Conservation (phyloP, 306 rosid species). For the Cucurbita argyrosperma region DNA sequence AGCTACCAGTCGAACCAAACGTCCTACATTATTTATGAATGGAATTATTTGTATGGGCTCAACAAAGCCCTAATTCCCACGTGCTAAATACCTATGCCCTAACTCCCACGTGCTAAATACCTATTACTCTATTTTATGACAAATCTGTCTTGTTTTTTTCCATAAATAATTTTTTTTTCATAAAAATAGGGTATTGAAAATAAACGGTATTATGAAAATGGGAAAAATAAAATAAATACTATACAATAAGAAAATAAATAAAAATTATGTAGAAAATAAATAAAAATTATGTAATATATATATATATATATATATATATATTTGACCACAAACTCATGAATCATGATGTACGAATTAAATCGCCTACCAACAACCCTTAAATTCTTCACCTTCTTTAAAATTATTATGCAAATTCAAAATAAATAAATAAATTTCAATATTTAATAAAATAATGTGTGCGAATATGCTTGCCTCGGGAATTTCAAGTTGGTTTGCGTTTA, state of each 20-base stretch:
- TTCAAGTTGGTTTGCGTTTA: too few relatives aligned
- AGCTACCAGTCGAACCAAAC: too few relatives aligned
- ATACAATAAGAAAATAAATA: too few relatives aligned
- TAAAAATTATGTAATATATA: neutral
- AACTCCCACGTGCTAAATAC: neutral
- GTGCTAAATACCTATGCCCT: neutral
- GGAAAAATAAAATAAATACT: too few relatives aligned
- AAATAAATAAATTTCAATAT: neutral
- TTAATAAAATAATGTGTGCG: too few relatives aligned
- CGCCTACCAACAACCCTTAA: neutral
- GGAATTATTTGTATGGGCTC: neutral
- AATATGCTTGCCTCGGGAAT: too few relatives aligned
- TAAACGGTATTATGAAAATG: too few relatives aligned
- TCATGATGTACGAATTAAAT: neutral
- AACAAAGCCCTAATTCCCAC: neutral
- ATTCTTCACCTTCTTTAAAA: neutral
- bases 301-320: neutral
- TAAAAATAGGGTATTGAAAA: too few relatives aligned
- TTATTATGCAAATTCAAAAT: neutral
- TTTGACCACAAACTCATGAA: neutral
- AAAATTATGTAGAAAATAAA: too few relatives aligned
- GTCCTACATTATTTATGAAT: neutral
- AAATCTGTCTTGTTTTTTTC: too few relatives aligned
- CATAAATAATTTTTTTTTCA: too few relatives aligned
- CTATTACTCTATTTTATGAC: too few relatives aligned